Base-by-base conservation (phyloP, 306 rosid species). In the Prunus persica region DNA sequence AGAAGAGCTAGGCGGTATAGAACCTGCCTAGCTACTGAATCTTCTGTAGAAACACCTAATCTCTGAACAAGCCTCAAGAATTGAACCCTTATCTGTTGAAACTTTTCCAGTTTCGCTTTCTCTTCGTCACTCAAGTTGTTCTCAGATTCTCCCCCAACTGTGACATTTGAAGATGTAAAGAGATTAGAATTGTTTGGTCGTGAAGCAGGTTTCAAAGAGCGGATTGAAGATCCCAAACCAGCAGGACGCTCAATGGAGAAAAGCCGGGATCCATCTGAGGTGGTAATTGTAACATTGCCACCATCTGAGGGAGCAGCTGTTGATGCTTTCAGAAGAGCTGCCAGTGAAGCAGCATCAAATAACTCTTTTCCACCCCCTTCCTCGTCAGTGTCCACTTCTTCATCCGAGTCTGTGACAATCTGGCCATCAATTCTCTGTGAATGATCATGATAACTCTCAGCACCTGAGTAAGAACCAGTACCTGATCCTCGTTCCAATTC, bases 221-320 rank as follows among this genome's bases (percentile, higher is more conserved):
- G 87, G 25, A 92, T 91, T 50, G 99, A 91, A 63, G 93, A 74
- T 50, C 99, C 99, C 85, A 96, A 86, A 72, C 99, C 99, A 82
- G 98, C 98, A 12, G 99, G 99, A 38, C 98, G 97, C 87, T 96
- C 99, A 7, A 92, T 90, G 46, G 99, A 92, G 85, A 96, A 96
- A 69, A 96, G 97, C 87, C 89, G 85, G 10, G 98, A 84, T 41
- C 98, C 99, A 84, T 96, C 99, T 68, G 91, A 89, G 74, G 96
- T 78, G 68, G 93, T 87, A 80, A 96, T 79, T 18, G 99, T 89
- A 84, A 90, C 87, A 46, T 83, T 84, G 62, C 92, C 89, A 38
- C 90, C 97, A 72, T 92, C 97, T 45, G 91, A 84, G 72, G 88
- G 90, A 8, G 84, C 90, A 38, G 90, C 92, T 2, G 93, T 86